Evolutionary conservation across 2,329 filamentous ascomycete species (phyloP).

Genomic region (Biscogniauxia marginata): DNA sequence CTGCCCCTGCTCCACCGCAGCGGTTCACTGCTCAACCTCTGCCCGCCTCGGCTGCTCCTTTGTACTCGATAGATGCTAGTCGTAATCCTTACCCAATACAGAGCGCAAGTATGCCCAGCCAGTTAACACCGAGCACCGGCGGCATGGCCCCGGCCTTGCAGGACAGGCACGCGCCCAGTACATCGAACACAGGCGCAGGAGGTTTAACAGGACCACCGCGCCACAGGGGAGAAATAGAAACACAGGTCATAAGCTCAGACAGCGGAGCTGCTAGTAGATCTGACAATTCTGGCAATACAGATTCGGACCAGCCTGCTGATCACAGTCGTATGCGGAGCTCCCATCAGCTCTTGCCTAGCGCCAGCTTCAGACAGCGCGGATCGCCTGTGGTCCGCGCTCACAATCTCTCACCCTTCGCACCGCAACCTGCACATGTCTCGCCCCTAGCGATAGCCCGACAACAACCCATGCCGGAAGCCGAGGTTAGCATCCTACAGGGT

Average conservation of each 20-base stretch:
- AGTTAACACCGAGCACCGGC: constrained; percentile 9
- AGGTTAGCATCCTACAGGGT: constrained; percentile 37
- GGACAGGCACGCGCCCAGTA: constrained; percentile 8
- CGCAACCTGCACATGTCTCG: constrained; percentile 71
- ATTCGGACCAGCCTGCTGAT: constrained; percentile 36
- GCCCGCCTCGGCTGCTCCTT: neutral
- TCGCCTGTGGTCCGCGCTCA: constrained; percentile 70
- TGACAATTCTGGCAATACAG: constrained; percentile 39
- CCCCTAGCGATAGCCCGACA: constrained; percentile 49
- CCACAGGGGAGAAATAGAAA: constrained; percentile 24
- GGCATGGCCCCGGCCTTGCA: constrained; percentile 9
- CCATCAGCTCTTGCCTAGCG: constrained; percentile 37
- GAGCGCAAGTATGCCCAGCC: constrained; percentile 18
- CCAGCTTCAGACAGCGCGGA: constrained; percentile 42
- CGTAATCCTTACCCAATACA: constrained; percentile 14
- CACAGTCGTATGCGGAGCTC: constrained; percentile 33
- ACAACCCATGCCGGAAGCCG: constrained; percentile 31
- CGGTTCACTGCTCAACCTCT: constrained; percentile 15
- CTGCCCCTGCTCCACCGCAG: constrained; percentile 10
- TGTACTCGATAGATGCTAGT: constrained; percentile 11
- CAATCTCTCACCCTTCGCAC: constrained; percentile 70
- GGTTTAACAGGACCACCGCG: constrained; percentile 8
- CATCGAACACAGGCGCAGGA: constrained; percentile 11
- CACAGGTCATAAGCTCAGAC: constrained; percentile 37
- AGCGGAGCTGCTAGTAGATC: constrained; percentile 43